Evolutionary conservation across 768 basidiomycete genomes (phyloP).

Genomic region (Rhizopogon salebrosus): DNA sequence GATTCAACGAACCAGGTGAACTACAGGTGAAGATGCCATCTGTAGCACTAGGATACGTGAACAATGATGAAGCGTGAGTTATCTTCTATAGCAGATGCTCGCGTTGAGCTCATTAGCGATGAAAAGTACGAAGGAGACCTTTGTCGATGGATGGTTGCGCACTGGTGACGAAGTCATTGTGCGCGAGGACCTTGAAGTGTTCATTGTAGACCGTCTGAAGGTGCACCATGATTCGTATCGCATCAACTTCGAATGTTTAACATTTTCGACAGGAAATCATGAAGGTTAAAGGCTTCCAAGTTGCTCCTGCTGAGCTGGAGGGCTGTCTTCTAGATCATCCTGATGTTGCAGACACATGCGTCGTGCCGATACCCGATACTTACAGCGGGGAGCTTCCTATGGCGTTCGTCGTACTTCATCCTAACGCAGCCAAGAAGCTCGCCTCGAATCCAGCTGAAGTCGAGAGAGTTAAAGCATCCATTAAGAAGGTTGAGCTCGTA

Average conservation of each 20-base stretch:
- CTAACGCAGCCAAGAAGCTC: conserved; percentile 33
- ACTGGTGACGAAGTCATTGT: conserved; percentile 66
- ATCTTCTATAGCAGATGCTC: background rate
- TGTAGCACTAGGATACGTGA: conserved; percentile 40
- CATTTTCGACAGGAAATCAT: conserved; percentile 47
- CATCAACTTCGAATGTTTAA: background rate
- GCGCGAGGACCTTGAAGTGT: conserved; percentile 48
- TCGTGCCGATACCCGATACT: conserved; percentile 63
- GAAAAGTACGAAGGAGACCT: conserved; percentile 60
- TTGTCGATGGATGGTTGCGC: conserved; percentile 66
- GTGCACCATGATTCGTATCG: conserved; percentile 19
- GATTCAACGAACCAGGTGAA: conserved; percentile 56
- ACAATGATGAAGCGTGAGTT: conserved; percentile 60
- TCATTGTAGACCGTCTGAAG: conserved; percentile 62
- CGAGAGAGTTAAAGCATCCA: conserved; percentile 36
- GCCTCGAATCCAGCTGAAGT: conserved; percentile 23
- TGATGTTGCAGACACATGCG: conserved; percentile 57
- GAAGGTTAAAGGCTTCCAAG: conserved; percentile 70
- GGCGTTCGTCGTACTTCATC: conserved; percentile 56
- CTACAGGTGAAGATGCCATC: conserved; percentile 42
- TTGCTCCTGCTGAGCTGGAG: conserved; percentile 70
- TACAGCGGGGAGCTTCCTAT: conserved; percentile 70
- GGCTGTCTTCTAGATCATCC: conserved; percentile 57
- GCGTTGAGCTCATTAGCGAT: background rate
- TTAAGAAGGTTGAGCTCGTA: conserved; percentile 36